Evolutionary conservation across 2,329 filamentous ascomycete species (phyloP).

Genomic region (Alternaria tenuissima): DNA sequence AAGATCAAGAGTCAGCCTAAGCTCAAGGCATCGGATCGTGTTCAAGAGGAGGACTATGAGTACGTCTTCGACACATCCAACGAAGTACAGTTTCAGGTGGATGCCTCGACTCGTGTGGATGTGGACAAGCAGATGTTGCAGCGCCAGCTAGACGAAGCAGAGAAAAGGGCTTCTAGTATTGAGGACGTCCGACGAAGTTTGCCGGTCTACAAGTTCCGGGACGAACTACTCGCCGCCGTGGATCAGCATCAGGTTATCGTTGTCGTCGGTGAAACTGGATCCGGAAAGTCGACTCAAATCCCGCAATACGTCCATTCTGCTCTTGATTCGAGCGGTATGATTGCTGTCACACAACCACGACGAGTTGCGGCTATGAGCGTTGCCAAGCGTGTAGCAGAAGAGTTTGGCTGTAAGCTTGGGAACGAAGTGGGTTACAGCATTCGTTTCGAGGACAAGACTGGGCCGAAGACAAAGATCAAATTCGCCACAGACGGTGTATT

Average conservation of each 20-base stretch:
- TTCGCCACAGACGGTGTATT: slow-evolving; percentile 99
- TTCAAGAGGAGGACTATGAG: slow-evolving; percentile 85
- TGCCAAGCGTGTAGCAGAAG: slow-evolving; percentile 92
- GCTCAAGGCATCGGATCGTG: slow-evolving; percentile 70
- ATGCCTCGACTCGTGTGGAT: slow-evolving; percentile 56
- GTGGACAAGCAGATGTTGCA: slow-evolving; percentile 82
- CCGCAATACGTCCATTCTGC: slow-evolving; percentile 71
- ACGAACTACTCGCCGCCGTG: slow-evolving; percentile 87
- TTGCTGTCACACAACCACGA: slow-evolving; percentile 93
- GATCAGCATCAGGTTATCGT: slow-evolving; percentile 86
- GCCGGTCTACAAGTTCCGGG: slow-evolving; percentile 76
- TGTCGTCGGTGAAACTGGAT: slow-evolving; percentile 93
- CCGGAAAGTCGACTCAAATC: slow-evolving; percentile 93
- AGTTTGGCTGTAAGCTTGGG: slow-evolving; percentile 88
- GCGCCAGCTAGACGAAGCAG: slow-evolving; percentile 84
- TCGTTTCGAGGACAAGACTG: slow-evolving; percentile 88
- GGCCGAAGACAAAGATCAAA: slow-evolving; percentile 86
- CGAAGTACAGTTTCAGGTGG: background rate
- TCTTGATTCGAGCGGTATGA: slow-evolving; percentile 64
- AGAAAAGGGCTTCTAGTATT: slow-evolving; percentile 83
- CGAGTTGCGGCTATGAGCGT: slow-evolving; percentile 98
- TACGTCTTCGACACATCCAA: slow-evolving; percentile 78
- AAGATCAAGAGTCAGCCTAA: slow-evolving; percentile 74
- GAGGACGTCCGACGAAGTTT: slow-evolving; percentile 90
- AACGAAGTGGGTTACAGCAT: slow-evolving; percentile 94